Evolutionary conservation across 2,329 filamentous ascomycete genomes (phyloP).

Genomic region (Elsinoe necatrix): DNA sequence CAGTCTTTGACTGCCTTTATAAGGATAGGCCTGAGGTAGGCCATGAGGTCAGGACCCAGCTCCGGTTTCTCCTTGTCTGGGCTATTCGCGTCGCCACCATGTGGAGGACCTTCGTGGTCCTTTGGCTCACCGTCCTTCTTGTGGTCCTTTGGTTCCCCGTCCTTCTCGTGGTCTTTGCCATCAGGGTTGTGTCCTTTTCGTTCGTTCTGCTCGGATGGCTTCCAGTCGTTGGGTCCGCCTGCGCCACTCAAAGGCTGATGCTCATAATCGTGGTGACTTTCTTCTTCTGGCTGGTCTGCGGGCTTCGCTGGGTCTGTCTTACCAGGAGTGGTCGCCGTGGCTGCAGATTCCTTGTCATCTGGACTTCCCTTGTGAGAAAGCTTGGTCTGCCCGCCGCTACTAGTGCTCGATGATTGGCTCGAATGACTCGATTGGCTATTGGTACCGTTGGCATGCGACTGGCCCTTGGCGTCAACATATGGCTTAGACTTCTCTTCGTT

Average conservation of each 20-base stretch:
- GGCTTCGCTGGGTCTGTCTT: background rate
- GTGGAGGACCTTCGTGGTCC: background rate
- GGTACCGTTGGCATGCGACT: background rate
- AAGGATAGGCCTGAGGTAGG: background rate
- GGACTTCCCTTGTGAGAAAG: background rate
- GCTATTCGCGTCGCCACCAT: background rate
- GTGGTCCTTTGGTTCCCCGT: background rate
- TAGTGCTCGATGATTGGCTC: background rate
- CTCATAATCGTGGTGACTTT: background rate
- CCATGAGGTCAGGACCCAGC: background rate
- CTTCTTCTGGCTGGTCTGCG: background rate
- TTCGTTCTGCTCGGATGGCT: background rate
- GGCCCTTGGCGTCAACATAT: background rate
- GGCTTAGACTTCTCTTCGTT: background rate
- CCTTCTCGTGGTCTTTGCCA: background rate
- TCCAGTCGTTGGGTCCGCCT: background rate
- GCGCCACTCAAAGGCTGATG: background rate
- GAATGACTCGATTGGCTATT: background rate
- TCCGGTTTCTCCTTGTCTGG: background rate
- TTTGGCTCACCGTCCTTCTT: too few species aligned
- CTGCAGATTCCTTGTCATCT: background rate
- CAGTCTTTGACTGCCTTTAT: background rate
- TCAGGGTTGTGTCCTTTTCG: background rate
- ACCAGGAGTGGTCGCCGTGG: background rate
- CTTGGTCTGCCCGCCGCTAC: background rate